Conservation (phyloP, 2,329 filamentous ascomycete genomes). For the Cadophora luteo-olivacea region DNA sequence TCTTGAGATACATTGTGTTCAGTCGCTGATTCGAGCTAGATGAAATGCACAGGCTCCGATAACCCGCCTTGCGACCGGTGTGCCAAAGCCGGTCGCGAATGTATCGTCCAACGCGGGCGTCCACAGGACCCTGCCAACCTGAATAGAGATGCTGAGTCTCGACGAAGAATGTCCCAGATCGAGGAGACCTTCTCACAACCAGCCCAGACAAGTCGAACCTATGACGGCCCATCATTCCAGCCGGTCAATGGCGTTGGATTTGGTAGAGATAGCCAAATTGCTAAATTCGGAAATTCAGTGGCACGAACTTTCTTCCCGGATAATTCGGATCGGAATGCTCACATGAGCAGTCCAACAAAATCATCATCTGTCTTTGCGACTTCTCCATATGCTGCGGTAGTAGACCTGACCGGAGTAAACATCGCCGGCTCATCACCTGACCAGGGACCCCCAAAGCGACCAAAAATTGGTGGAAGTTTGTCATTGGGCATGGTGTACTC, state of each 20-base stretch:
- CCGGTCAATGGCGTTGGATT: conserved; percentile 1
- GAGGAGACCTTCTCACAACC: not conserved
- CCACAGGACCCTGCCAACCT: not conserved
- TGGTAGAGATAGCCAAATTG: not conserved
- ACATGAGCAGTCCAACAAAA: not conserved
- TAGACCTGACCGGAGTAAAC: not conserved
- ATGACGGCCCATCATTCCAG: not conserved
- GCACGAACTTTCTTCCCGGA: not conserved
- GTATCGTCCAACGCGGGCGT: conserved; percentile 16
- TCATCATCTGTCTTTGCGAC: not conserved
- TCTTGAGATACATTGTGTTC: not conserved
- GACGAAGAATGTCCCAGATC: not conserved
- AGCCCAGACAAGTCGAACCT: not conserved
- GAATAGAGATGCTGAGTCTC: not conserved
- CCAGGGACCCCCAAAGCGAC: conserved; percentile 1
- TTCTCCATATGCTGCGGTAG: not conserved
- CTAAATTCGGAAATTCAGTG: not conserved
- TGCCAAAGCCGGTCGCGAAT: conserved; percentile 23
- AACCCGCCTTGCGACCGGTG: conserved; percentile 25
- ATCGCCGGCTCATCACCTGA: not conserved
- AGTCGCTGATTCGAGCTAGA: conserved; percentile 14
- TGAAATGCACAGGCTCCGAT: conserved; percentile 25
- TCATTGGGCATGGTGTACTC: not conserved
- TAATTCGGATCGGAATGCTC: not conserved
- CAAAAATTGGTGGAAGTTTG: not conserved